phyloP scores from a whole-genome alignment of 129 eudicot genomes.

The Rutidosis leptorrhynchoides region DNA sequence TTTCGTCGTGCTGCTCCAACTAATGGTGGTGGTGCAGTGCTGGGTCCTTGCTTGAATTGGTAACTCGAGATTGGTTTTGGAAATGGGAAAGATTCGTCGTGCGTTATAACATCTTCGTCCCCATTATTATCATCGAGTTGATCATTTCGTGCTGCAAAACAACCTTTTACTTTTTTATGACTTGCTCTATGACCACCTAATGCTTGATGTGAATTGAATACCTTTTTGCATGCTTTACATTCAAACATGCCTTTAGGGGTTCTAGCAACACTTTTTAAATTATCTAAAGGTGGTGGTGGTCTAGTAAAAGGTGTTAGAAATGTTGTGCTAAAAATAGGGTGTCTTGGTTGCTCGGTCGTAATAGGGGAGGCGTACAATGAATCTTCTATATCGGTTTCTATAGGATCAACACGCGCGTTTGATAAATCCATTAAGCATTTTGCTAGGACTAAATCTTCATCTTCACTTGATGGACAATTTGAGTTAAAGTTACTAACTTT shows the following conservation, averaged over 20 bases:
- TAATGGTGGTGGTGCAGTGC: constrained; percentile 17
- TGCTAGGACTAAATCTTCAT: constrained; percentile 70
- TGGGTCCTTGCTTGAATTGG: constrained; percentile 48
- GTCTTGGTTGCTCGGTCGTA: constrained; percentile 56
- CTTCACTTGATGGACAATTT: constrained; percentile 52
- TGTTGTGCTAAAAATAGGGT: constrained; percentile 28
- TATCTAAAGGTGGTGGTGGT: constrained; percentile 32
- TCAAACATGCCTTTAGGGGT: constrained; percentile 66
- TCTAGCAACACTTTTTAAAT: constrained; percentile 50
- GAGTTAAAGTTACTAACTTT: constrained; percentile 48
- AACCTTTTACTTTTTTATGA: constrained; percentile 88
- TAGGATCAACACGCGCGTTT: constrained; percentile 55
- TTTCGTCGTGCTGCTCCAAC: constrained; percentile 54
- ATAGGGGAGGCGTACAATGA: constrained; percentile 58
- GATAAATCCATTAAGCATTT: constrained; percentile 72
- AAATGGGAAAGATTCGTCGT: constrained; percentile 47
- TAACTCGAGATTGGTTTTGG: constrained; percentile 44
- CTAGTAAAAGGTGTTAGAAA: constrained; percentile 29
- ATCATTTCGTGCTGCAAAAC: constrained; percentile 73
- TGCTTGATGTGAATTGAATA: constrained; percentile 88
- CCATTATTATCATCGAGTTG: constrained; percentile 37
- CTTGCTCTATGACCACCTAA: constrained; percentile 93
- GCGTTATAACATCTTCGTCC: constrained; percentile 48
- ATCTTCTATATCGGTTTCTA: constrained; percentile 49
- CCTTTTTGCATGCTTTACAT: constrained; percentile 93